These are phyloP conservation scores for Boletus sp. DNA, from an alignment of 768 basidiomycete genomes.

Conservation along the genomic window DNA sequence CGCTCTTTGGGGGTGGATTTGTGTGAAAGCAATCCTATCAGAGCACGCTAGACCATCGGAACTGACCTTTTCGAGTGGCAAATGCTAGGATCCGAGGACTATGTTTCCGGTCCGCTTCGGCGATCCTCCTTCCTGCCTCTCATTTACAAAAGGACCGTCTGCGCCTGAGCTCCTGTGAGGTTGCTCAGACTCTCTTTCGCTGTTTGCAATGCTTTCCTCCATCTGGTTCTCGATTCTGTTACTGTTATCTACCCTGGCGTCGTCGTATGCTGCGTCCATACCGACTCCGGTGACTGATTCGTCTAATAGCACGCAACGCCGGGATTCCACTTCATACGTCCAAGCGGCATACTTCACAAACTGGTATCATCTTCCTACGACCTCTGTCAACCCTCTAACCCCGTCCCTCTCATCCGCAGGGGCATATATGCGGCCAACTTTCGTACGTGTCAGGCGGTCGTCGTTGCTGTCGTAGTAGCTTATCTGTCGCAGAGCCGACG, in stretches of 20 bases:
- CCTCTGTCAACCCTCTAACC: not conserved
- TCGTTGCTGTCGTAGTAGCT: not conserved
- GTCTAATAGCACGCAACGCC: slow-evolving; percentile 7
- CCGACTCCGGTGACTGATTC: not conserved
- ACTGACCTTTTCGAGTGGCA: slow-evolving; percentile 20
- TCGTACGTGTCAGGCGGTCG: slow-evolving; percentile 38
- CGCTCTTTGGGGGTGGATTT: slow-evolving; percentile 6
- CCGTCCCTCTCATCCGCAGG: slow-evolving; percentile 25
- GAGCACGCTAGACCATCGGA: slow-evolving; percentile 4
- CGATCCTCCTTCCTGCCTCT: not conserved
- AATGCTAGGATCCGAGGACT: slow-evolving; percentile 14
- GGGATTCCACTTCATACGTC: slow-evolving; percentile 24
- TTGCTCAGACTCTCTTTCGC: not conserved
- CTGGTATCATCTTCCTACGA: slow-evolving; percentile 21
- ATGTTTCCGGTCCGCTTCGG: slow-evolving; percentile 5
- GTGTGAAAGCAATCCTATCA: slow-evolving; percentile 2
- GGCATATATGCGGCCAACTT: slow-evolving; percentile 66
- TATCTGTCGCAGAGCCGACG: slow-evolving; percentile 51
- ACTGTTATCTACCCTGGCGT: slow-evolving; percentile 9
- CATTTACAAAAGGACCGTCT: slow-evolving; percentile 16
- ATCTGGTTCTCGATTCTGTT: slow-evolving; percentile 5
- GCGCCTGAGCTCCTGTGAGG: not conserved
- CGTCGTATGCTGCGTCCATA: slow-evolving; percentile 13
- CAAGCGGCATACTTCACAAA: slow-evolving; percentile 39
- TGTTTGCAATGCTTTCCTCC: not conserved